phyloP scores from a whole-genome alignment of 805 yeast genomes.

The Ogataea philodendri region DNA sequence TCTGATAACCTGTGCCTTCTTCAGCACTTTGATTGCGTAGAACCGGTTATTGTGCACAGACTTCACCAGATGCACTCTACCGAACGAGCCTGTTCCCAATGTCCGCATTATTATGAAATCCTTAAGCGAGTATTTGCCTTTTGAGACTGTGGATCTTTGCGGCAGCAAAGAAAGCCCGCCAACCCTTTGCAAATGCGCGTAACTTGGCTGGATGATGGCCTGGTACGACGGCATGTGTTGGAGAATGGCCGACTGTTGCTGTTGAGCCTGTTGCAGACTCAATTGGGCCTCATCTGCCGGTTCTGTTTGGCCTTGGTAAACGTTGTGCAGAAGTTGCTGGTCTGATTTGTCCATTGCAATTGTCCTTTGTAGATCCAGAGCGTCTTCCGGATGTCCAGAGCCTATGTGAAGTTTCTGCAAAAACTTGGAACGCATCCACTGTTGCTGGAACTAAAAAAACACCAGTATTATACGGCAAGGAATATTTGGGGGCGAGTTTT shows the following conservation, averaged over 20 bases:
- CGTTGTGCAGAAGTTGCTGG: conserved; percentile 25
- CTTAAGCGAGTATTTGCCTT: conserved; percentile 53
- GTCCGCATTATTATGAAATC: conserved; percentile 60
- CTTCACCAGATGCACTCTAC: conserved; percentile 57
- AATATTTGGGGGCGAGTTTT: conserved; percentile 1
- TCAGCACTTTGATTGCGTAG: conserved; percentile 59
- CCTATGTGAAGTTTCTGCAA: conserved; percentile 27
- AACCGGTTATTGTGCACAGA: conserved; percentile 58
- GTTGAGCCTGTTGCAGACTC: conserved; percentile 32
- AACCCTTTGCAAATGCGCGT: conserved; percentile 27
- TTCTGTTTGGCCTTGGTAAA: conserved; percentile 12
- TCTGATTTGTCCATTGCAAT: conserved; percentile 15
- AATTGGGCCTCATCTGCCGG: conserved; percentile 17
- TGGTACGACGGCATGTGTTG: conserved; percentile 37
- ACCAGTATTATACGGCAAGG: conserved; percentile 1
- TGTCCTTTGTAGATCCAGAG: conserved; percentile 3
- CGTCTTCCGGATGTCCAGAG: conserved; percentile 21
- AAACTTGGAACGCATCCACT: conserved; percentile 27
- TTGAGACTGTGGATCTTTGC: conserved; percentile 39
- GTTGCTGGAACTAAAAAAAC: conserved; percentile 10
- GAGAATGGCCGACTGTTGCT: conserved; percentile 29
- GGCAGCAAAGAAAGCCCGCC: conserved; percentile 33
- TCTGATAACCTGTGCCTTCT: conserved; percentile 55
- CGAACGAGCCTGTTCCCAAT: conserved; percentile 61
- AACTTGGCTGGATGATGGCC: conserved; percentile 36